phyloP scores from a whole-genome alignment of 148 eudicot genomes.

The Rheum nobile region DNA sequence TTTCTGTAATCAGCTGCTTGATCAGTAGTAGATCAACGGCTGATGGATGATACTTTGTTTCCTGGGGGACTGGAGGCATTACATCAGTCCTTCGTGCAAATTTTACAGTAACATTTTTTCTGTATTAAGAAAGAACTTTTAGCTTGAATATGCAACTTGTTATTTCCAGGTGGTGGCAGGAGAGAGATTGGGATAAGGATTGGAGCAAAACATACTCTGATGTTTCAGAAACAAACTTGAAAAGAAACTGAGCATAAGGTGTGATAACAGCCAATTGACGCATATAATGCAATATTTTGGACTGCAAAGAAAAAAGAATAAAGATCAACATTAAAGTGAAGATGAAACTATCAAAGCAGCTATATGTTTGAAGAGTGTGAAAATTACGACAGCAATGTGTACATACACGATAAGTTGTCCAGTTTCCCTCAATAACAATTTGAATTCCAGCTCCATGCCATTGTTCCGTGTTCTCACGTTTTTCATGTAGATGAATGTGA shows the following conservation, averaged over 20 bases:
- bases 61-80: slow-evolving; percentile 89
- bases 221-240: slow-evolving; percentile 77
- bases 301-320: slow-evolving; percentile 29
- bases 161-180: background rate
- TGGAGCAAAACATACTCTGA: slow-evolving; percentile 54
- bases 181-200: slow-evolving; percentile 20
- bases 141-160: slow-evolving; percentile 7
- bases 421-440: slow-evolving; percentile 97
- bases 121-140: slow-evolving; percentile 18
- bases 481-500: slow-evolving; percentile 89
- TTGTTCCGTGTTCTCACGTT: slow-evolving; percentile 51
- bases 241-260: slow-evolving; percentile 91
- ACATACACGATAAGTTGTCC: slow-evolving; percentile 95
- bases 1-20: slow-evolving; percentile 87
- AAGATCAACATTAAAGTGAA: background rate
- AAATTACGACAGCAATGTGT: background rate
- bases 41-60: slow-evolving; percentile 96
- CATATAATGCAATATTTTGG: slow-evolving; percentile 97
- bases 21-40: slow-evolving; percentile 98
- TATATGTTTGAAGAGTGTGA: background rate
- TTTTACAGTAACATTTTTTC: slow-evolving; percentile 77
- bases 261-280: slow-evolving; percentile 99
- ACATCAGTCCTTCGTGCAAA: slow-evolving; percentile 95
- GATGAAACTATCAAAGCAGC: background rate
- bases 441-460: slow-evolving; percentile 99